phyloP scores from a whole-genome alignment of 2,329 filamentous ascomycete species.

The Bipolaris bicolor region DNA sequence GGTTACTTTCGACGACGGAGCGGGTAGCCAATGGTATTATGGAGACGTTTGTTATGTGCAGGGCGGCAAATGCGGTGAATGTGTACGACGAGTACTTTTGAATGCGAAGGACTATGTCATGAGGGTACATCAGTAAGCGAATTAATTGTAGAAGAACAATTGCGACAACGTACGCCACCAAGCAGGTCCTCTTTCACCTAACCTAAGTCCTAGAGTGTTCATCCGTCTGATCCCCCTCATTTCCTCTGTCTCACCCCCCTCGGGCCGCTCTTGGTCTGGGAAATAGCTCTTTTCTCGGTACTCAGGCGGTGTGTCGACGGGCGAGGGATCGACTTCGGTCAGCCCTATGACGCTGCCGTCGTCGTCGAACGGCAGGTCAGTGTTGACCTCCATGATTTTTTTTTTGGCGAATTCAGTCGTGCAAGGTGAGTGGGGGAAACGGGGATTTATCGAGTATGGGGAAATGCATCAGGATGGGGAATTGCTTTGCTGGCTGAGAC shows the following conservation, averaged over 20 bases:
- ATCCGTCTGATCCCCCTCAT: conserved; percentile 21
- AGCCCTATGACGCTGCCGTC: conserved; percentile 68
- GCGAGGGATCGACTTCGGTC: conserved; percentile 80
- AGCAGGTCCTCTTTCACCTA: conserved; percentile 73
- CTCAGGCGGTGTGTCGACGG: conserved; percentile 65
- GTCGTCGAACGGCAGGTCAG: conserved; percentile 32
- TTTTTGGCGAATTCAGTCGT: conserved; percentile 6
- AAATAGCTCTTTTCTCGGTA: conserved; percentile 59
- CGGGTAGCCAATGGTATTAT: conserved; percentile 42
- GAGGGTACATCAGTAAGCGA: conserved; percentile 3
- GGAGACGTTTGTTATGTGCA: conserved; percentile 57
- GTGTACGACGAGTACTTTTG: conserved; percentile 88
- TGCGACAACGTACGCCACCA: conserved; percentile 69
- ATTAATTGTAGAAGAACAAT: background rate
- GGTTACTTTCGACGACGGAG: conserved; percentile 72
- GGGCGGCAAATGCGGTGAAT: conserved; percentile 51
- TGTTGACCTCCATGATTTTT: conserved; percentile 17
- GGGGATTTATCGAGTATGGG: conserved; percentile 13
- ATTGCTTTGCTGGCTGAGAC: conserved; percentile 29
- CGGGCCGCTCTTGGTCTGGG: conserved; percentile 26
- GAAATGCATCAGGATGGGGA: conserved; percentile 16
- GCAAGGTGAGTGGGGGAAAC: background rate
- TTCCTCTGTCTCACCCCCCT: conserved; percentile 15
- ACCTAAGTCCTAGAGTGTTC: conserved; percentile 53
- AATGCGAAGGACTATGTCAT: conserved; percentile 67